phyloP scores from a whole-genome alignment of 2,329 filamentous ascomycete species.

The Ophiostoma pallidulum region DNA sequence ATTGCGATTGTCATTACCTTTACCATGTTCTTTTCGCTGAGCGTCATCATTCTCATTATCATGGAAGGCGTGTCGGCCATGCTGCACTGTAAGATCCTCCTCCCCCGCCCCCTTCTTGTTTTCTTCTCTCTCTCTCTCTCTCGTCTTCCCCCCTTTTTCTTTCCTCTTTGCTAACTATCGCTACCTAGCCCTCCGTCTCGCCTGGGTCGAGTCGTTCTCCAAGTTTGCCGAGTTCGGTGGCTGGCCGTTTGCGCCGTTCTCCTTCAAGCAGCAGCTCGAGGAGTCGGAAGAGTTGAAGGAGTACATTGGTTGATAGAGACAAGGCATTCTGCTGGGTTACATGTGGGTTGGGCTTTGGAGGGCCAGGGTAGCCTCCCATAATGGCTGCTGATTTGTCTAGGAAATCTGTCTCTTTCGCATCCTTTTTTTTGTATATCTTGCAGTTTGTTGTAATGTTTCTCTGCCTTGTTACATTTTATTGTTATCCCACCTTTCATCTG shows the following conservation, averaged over 20 bases:
- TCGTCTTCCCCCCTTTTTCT: background rate
- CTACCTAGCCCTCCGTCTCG: conserved; percentile 55
- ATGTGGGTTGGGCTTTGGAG: no score
- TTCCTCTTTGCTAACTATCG: background rate
- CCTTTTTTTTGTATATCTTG: background rate
- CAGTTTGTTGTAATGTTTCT: conserved; percentile 1
- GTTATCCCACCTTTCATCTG: background rate
- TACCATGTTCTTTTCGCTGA: conserved; percentile 83
- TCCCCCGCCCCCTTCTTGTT: background rate
- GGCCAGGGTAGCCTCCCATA: no score
- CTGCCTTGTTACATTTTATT: background rate
- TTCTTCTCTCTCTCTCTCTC: background rate
- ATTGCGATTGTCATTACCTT: conserved; percentile 77
- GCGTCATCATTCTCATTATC: conserved; percentile 60
- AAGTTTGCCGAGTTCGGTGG: conserved; percentile 93
- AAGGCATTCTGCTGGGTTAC: no score
- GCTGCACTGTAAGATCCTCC: conserved; percentile 51
- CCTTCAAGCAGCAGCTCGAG: conserved; percentile 74
- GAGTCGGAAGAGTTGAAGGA: conserved; percentile 61
- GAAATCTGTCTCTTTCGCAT: background rate
- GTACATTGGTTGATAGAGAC: conserved; percentile 35
- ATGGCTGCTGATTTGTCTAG: no score
- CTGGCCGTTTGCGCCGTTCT: conserved; percentile 80
- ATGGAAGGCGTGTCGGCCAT: conserved; percentile 97
- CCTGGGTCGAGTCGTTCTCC: conserved; percentile 97